These are phyloP conservation scores for Chlorencoelia australis DNA, from an alignment of 2,329 filamentous ascomycete genomes.

Conservation along the genomic window DNA sequence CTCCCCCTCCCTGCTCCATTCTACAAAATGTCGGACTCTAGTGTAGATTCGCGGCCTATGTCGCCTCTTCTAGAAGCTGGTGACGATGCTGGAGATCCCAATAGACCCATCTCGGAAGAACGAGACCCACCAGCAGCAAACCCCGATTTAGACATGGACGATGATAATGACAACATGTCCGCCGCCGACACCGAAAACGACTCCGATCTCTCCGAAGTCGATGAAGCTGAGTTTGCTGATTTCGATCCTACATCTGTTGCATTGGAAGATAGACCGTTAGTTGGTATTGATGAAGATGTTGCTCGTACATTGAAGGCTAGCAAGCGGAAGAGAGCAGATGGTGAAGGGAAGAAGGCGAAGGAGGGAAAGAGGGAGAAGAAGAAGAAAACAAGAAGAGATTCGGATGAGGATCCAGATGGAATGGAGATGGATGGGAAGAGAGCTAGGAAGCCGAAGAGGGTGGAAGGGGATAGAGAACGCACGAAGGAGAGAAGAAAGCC, in stretches of 20 bases:
- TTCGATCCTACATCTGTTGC: slow-evolving; percentile 56
- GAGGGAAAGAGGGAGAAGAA: slow-evolving; percentile 55
- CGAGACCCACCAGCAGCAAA: slow-evolving; percentile 17
- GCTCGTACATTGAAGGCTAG: slow-evolving; percentile 53
- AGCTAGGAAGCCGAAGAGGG: slow-evolving; percentile 29
- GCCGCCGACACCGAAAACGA: slow-evolving; percentile 30
- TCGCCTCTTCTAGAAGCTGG: slow-evolving; percentile 17
- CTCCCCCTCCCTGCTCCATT: slow-evolving; percentile 2
- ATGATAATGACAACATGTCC: slow-evolving; percentile 14
- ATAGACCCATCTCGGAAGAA: slow-evolving; percentile 16
- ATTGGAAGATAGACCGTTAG: slow-evolving; percentile 47
- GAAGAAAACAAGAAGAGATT: slow-evolving; percentile 49
- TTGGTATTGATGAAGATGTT: slow-evolving; percentile 59
- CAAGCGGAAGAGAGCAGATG: slow-evolving; percentile 56
- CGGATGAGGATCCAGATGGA: slow-evolving; percentile 35
- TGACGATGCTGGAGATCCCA: slow-evolving; percentile 12
- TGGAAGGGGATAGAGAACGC: slow-evolving; percentile 29
- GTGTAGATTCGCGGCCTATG: slow-evolving; percentile 13
- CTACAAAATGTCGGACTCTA: slow-evolving; percentile 22
- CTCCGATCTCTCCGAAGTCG: slow-evolving; percentile 54
- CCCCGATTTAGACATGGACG: slow-evolving; percentile 24
- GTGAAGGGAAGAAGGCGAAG: slow-evolving; percentile 62
- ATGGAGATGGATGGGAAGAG: slow-evolving; percentile 45
- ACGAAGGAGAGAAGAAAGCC: slow-evolving; percentile 31
- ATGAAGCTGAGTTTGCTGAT: slow-evolving; percentile 60